phyloP scores from a whole-genome alignment of 208 protist genomes.

The Leishmania aethiopica region DNA sequence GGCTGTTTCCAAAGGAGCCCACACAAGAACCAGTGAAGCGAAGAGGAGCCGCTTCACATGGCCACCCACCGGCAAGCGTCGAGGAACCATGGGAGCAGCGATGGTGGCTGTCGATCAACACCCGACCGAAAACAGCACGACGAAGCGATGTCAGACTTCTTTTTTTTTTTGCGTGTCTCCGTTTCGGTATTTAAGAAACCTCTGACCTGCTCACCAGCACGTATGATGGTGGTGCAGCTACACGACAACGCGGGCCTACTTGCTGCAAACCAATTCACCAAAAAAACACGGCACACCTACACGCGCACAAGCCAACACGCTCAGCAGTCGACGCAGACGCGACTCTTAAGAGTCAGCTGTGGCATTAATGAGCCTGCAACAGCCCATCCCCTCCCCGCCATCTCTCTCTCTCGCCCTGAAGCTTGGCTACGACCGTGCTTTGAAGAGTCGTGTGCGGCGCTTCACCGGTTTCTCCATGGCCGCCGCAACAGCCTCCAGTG shows the following conservation, averaged over 20 bases:
- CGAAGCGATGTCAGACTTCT: not conserved
- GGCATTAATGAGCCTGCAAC: not conserved
- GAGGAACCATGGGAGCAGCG: not conserved
- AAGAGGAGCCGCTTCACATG: not conserved
- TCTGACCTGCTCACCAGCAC: not conserved
- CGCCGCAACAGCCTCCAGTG: constrained; percentile 45
- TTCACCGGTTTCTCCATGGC: constrained; percentile 46
- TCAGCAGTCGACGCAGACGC: not conserved
- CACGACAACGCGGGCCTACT: not conserved
- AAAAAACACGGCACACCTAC: not conserved
- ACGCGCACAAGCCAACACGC: not conserved
- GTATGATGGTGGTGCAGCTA: not conserved
- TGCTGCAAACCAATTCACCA: not conserved
- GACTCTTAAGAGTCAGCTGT: not conserved
- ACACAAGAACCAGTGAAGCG: too few species aligned
- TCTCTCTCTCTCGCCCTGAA: not conserved
- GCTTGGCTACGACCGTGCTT: constrained; percentile 15
- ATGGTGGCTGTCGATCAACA: not conserved
- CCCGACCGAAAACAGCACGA: not conserved
- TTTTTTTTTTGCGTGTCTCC: not conserved
- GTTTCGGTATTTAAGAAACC: not conserved
- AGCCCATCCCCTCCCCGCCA: not conserved
- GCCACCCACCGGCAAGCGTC: not conserved
- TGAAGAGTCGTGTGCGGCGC: constrained; percentile 78
- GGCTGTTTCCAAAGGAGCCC: not conserved